These are phyloP conservation scores for Lepidium campestre DNA, from an alignment of 441 rosid species.

Conservation along the genomic window DNA sequence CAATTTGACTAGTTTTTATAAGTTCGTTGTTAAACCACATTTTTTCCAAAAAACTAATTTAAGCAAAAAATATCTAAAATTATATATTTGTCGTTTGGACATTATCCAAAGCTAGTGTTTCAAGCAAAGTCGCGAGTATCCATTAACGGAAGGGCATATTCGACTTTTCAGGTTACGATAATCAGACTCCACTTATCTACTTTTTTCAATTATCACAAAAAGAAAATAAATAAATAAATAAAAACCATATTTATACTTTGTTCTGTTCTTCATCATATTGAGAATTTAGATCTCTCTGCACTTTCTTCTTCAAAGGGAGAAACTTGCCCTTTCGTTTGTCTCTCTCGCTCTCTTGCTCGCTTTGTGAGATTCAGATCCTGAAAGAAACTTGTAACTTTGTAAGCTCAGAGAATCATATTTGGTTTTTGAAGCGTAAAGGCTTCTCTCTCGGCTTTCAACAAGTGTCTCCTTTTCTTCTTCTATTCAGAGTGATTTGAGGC, in stretches of 20 bases:
- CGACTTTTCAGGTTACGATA: not conserved
- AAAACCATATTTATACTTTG: not conserved
- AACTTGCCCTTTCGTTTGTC: not conserved
- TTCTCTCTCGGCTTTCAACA: not conserved
- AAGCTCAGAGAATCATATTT: not conserved
- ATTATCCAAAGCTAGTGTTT: conserved; percentile 18
- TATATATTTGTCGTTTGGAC: not conserved
- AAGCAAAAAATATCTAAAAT: not conserved
- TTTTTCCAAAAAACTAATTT: too few relatives aligned
- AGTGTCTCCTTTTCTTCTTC: not conserved
- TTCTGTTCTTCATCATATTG: not conserved
- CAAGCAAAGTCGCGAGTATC: conserved; percentile 11
- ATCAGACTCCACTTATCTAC: conserved; percentile 30
- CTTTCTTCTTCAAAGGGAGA: not conserved
- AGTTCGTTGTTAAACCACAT: too few relatives aligned
- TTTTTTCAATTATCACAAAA: conserved; percentile 16
- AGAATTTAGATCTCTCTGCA: conserved; percentile 24
- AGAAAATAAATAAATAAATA: not conserved
- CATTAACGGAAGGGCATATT: conserved; percentile 6
- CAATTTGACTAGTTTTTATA: too few relatives aligned
- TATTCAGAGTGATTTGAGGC: not conserved
- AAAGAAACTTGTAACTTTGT: not conserved
- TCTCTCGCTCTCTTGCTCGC: not conserved
- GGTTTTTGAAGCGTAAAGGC: conserved; percentile 3
- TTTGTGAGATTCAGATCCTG: conserved; percentile 21